These are phyloP conservation scores for Erigeron canadensis DNA, from an alignment of 129 eudicot genomes.

Conservation along the genomic window DNA sequence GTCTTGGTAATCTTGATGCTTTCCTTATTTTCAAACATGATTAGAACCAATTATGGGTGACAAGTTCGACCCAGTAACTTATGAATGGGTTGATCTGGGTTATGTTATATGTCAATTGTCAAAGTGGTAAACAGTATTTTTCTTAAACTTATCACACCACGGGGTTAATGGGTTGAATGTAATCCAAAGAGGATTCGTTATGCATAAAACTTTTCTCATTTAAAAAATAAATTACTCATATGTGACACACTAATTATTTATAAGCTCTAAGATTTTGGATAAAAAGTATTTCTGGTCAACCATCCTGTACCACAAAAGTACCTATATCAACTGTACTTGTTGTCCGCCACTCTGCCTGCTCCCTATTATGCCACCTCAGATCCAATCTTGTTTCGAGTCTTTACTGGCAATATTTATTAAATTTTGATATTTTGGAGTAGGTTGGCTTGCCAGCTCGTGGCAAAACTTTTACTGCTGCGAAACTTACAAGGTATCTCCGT, in stretches of 20 bases:
- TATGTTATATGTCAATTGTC: not conserved
- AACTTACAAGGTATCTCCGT: conserved; percentile 95
- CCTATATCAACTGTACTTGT: no score
- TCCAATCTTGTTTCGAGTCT: not conserved
- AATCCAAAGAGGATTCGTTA: not conserved
- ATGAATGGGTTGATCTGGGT: not conserved
- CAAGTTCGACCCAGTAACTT: not conserved
- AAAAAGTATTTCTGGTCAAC: no score
- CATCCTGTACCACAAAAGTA: no score
- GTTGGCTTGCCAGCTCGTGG: conserved; percentile 99
- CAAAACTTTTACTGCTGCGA: conserved; percentile 97
- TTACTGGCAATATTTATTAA: not conserved
- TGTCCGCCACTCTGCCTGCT: no score
- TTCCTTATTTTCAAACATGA: not conserved
- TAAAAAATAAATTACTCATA: no score
- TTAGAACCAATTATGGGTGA: not conserved
- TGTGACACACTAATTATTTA: no score
- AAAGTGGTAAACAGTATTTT: not conserved
- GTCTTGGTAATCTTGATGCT: conserved; percentile 60
- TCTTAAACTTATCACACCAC: not conserved
- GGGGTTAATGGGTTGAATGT: no score
- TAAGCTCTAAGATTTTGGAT: no score
- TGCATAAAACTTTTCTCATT: not conserved
- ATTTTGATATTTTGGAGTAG: conserved; percentile 36
- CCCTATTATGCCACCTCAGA: not conserved